phyloP scores from a whole-genome alignment of 2,329 filamentous ascomycete genomes.

The Geosmithia flava region DNA sequence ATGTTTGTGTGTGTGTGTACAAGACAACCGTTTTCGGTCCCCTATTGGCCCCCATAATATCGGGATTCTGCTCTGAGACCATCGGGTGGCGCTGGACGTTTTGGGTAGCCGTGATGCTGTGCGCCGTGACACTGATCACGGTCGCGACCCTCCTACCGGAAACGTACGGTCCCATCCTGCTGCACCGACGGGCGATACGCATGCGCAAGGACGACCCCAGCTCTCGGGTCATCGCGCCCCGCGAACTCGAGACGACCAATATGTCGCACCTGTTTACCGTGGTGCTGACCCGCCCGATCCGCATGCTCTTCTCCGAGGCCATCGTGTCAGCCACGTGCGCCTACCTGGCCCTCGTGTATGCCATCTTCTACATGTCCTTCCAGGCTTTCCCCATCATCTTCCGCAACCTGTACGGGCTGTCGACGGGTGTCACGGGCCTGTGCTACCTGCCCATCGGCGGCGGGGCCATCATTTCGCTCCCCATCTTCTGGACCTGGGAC shows the following conservation, averaged over 20 bases:
- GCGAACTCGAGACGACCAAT: constrained; percentile 49
- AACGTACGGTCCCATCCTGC: constrained; percentile 46
- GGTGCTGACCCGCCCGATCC: constrained; percentile 58
- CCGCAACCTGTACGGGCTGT: constrained; percentile 47
- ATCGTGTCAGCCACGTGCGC: constrained; percentile 59
- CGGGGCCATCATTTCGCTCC: constrained; percentile 45
- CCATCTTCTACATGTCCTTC: constrained; percentile 59
- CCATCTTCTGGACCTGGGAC: constrained; percentile 56
- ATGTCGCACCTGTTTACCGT: constrained; percentile 48
- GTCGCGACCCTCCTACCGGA: constrained; percentile 49
- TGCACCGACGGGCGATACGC: constrained; percentile 41
- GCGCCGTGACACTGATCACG: constrained; percentile 45
- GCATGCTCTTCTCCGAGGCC: constrained; percentile 61
- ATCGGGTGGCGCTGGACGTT: constrained; percentile 61
- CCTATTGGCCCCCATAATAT: constrained; percentile 52
- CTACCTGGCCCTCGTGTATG: constrained; percentile 61
- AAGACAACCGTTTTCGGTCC: constrained; percentile 53
- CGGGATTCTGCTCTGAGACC: constrained; percentile 44
- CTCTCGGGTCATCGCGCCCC: constrained; percentile 39
- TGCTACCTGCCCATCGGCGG: constrained; percentile 57
- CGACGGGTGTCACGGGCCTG: constrained; percentile 51
- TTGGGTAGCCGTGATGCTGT: constrained; percentile 58
- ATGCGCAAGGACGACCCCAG: constrained; percentile 43
- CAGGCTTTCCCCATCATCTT: constrained; percentile 66
- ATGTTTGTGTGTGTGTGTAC: too few relatives aligned